These are phyloP conservation scores for Leishmania braziliensis DNA, from an alignment of 208 protist genomes.

Conservation along the genomic window DNA sequence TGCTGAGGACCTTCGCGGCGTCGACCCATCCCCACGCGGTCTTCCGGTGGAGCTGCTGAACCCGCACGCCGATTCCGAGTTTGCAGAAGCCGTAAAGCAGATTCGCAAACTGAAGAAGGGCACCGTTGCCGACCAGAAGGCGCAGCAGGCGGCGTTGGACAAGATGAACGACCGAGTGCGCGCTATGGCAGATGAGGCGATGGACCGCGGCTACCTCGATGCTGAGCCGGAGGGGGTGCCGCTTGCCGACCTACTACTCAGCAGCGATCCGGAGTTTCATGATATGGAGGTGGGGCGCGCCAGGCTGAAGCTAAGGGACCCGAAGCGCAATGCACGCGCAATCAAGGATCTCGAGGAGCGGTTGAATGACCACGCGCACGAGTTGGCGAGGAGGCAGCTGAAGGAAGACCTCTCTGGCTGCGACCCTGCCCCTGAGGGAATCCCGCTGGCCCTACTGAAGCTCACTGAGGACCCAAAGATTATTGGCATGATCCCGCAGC, in stretches of 20 bases:
- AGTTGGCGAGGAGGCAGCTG: slow-evolving; percentile 65
- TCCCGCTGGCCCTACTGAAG: slow-evolving; percentile 64
- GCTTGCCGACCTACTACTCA: slow-evolving; percentile 49
- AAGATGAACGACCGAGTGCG: slow-evolving; percentile 65
- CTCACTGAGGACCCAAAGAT: slow-evolving; percentile 56
- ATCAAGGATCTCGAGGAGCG: slow-evolving; percentile 61
- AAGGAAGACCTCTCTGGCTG: slow-evolving; percentile 57
- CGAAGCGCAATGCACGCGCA: slow-evolving; percentile 42
- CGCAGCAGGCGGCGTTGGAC: slow-evolving; percentile 40
- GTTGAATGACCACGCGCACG: slow-evolving; percentile 75
- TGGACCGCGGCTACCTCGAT: slow-evolving; percentile 72
- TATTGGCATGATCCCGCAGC: slow-evolving; percentile 54
- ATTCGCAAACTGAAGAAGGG: slow-evolving; percentile 43
- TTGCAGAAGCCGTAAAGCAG: slow-evolving; percentile 49
- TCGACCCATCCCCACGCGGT: slow-evolving; percentile 54
- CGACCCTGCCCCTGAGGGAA: slow-evolving; percentile 68
- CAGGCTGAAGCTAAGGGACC: slow-evolving; percentile 71
- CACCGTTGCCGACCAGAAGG: slow-evolving; percentile 42
- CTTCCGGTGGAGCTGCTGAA: slow-evolving; percentile 60
- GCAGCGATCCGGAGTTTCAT: slow-evolving; percentile 55
- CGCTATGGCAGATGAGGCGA: slow-evolving; percentile 43
- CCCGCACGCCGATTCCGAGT: slow-evolving; percentile 62
- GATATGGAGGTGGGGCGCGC: slow-evolving; percentile 71
- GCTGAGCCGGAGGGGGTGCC: slow-evolving; percentile 68
- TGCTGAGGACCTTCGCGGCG: slow-evolving; percentile 54